A percentile compares a stretch with the other conserved stretches of the same genome.
phyloP scores from a whole-genome alignment of 495 filamentous ascomycete species.

The Choiromyces venosus region DNA sequence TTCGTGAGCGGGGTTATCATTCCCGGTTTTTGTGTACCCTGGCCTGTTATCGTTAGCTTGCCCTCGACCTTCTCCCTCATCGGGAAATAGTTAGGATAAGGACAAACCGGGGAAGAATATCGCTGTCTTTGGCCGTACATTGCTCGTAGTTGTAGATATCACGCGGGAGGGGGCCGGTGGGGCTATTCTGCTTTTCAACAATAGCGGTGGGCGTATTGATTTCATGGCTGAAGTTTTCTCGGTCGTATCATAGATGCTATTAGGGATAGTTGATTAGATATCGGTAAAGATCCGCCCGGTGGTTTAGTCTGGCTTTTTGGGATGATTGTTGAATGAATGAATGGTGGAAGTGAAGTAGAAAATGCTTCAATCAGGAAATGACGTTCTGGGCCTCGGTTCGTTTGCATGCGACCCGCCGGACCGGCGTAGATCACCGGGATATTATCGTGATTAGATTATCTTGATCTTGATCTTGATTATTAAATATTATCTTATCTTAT shows the following conservation, averaged over 20 bases:
- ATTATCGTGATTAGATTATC: background rate
- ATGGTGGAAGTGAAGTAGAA: background rate
- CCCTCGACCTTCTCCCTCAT: background rate
- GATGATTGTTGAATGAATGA: background rate
- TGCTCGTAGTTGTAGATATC: slow-evolving; percentile 7
- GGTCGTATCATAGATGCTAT: background rate
- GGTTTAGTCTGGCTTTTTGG: background rate
- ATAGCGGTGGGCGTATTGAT: background rate
- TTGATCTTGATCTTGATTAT: background rate
- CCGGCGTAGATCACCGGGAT: background rate
- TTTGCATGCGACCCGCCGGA: background rate
- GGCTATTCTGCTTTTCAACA: background rate
- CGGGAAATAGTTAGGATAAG: background rate
- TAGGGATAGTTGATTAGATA: background rate
- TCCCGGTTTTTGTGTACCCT: slow-evolving; percentile 89
- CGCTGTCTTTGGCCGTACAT: slow-evolving; percentile 57
- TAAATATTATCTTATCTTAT: background rate
- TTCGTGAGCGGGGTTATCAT: slow-evolving; percentile 83
- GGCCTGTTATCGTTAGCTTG: slow-evolving; percentile 53
- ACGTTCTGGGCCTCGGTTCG: background rate
- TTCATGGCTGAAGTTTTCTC: background rate
- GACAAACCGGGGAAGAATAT: slow-evolving; percentile 75
- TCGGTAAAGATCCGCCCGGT: background rate
- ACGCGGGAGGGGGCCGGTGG: slow-evolving; percentile 3
- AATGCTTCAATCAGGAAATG: background rate